A percentile compares a stretch with the other conserved stretches of the same genome.
phyloP scores from a whole-genome alignment of 257 asterid genomes.

The Phtheirospermum japonicum region DNA sequence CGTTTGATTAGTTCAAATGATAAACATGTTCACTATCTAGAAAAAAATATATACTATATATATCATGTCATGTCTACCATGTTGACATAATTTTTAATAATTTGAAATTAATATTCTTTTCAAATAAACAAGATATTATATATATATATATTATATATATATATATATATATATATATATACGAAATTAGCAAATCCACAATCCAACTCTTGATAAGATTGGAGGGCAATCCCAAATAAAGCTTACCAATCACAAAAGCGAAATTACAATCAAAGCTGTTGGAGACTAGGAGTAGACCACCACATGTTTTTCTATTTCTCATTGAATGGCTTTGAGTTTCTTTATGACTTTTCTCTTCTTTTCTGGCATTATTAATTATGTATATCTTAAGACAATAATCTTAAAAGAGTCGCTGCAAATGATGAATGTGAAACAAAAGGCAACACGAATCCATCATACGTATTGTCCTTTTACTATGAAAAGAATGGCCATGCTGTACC shows the following conservation, averaged over 20 bases:
- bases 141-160: too few relatives aligned
- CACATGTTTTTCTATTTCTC: neutral
- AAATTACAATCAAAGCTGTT: slow-evolving; percentile 5
- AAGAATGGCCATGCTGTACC: slow-evolving; percentile 31
- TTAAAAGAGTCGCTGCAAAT: neutral
- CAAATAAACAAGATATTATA: too few relatives aligned
- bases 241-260: slow-evolving; percentile 13
- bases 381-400: slow-evolving; percentile 4
- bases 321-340: slow-evolving; percentile 20
- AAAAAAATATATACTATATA: too few relatives aligned
- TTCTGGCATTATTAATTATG: slow-evolving; percentile 16
- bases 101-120: too few relatives aligned
- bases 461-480: slow-evolving; percentile 19
- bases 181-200: neutral
- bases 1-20: too few relatives aligned
- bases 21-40: too few relatives aligned
- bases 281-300: slow-evolving; percentile 3
- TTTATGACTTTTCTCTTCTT: slow-evolving; percentile 31
- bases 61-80: too few relatives aligned
- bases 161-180: too few relatives aligned
- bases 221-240: slow-evolving; percentile 1
- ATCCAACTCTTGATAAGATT: neutral
- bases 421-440: slow-evolving; percentile 23
- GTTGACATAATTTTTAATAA: too few relatives aligned
- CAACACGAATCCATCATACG: slow-evolving; percentile 19